These are phyloP conservation scores for Spathaspora girioi DNA, from an alignment of 805 yeast genomes.

Conservation along the genomic window DNA sequence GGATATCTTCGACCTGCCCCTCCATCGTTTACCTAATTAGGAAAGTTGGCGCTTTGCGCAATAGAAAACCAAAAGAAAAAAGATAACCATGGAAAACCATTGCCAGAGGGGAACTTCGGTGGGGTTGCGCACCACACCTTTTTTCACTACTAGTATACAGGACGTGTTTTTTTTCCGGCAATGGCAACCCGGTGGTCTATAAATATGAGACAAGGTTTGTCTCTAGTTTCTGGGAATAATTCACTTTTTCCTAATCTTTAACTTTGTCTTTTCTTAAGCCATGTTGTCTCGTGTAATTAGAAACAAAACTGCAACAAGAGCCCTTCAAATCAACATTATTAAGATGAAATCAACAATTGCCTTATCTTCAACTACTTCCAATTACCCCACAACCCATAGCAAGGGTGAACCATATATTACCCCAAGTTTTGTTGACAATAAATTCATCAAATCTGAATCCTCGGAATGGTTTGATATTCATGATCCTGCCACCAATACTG, in stretches of 20 bases:
- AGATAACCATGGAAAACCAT: neutral
- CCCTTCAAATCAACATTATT: neutral
- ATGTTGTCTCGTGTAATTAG: neutral
- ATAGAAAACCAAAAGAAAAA: neutral
- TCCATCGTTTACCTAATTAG: neutral
- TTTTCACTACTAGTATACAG: neutral
- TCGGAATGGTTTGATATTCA: constrained; percentile 61
- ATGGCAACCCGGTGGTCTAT: neutral
- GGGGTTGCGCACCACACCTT: neutral
- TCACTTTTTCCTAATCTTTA: too few species aligned
- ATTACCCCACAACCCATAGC: constrained; percentile 42
- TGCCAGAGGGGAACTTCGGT: neutral
- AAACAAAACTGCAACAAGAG: neutral
- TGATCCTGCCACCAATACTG: constrained; percentile 72
- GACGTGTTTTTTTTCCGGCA: neutral
- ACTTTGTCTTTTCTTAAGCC: neutral
- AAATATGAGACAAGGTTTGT: neutral
- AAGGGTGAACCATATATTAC: constrained; percentile 45
- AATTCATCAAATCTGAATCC: constrained; percentile 48
- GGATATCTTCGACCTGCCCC: neutral
- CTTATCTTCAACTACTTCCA: constrained; percentile 29
- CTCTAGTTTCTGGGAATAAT: neutral
- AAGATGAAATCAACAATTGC: constrained; percentile 10
- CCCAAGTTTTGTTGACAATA: constrained; percentile 49
- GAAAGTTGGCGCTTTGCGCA: neutral